These are phyloP conservation scores for Alternaria postmessia DNA, from an alignment of 2,329 filamentous ascomycete genomes.

Conservation along the genomic window DNA sequence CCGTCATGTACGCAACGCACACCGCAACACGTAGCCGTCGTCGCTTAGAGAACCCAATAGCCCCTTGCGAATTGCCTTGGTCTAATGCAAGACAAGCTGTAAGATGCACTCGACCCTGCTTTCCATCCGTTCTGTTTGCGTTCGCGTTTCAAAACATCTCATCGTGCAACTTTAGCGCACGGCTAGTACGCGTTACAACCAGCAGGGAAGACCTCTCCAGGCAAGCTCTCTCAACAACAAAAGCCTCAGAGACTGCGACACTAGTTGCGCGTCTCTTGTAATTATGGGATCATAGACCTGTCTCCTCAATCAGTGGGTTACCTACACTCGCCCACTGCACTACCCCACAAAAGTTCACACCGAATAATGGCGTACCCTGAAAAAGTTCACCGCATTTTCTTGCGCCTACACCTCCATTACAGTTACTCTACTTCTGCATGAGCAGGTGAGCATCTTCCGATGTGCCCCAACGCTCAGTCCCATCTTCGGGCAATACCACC, in stretches of 20 bases:
- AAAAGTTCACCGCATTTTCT: constrained; percentile 3
- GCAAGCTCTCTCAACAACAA: background rate
- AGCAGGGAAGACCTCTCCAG: background rate
- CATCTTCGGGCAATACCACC: constrained; percentile 40
- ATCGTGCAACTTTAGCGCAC: constrained; percentile 6
- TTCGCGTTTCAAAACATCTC: constrained; percentile 4
- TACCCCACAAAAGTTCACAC: constrained; percentile 4
- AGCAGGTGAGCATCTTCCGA: constrained; percentile 29
- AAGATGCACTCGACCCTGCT: constrained; percentile 1
- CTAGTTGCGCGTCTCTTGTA: background rate
- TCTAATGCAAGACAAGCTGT: constrained; percentile 5
- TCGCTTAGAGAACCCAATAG: constrained; percentile 21
- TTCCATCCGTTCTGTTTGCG: background rate
- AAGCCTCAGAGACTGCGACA: background rate
- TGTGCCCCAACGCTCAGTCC: constrained; percentile 35
- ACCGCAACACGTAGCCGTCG: constrained; percentile 35
- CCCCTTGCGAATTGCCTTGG: background rate
- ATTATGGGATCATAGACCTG: background rate
- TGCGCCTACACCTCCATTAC: background rate
- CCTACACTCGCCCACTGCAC: background rate
- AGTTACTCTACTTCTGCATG: background rate
- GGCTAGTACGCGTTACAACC: background rate
- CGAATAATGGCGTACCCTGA: constrained; percentile 3
- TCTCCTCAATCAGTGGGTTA: background rate
- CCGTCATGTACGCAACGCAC: constrained; percentile 27